These are phyloP conservation scores for Xerophyta viscosa DNA, from an alignment of 106 monocot genomes.

Conservation along the genomic window DNA sequence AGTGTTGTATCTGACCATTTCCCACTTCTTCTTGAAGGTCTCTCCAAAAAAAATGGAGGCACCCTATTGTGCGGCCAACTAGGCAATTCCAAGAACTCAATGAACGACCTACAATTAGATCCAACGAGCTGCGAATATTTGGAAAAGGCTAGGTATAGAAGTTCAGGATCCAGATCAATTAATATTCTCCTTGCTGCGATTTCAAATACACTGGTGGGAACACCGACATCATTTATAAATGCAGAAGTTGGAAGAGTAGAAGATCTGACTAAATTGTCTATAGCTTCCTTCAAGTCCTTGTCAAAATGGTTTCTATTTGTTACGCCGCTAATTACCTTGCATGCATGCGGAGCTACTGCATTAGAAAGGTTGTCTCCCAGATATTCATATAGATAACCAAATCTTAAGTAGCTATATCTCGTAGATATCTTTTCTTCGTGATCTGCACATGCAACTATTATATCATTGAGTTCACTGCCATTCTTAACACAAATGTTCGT, in stretches of 20 bases:
- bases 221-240: slow-evolving; percentile 32
- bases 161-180: slow-evolving; percentile 25
- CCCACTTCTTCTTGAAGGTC: slow-evolving; percentile 37
- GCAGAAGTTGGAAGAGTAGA: slow-evolving; percentile 17
- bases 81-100: slow-evolving; percentile 46
- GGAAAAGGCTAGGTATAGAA: slow-evolving; percentile 56
- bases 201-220: slow-evolving; percentile 63
- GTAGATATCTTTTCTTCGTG: slow-evolving; percentile 8
- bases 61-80: slow-evolving; percentile 19
- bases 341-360: slow-evolving; percentile 6
- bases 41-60: slow-evolving; percentile 35
- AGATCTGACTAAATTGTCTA: slow-evolving; percentile 8
- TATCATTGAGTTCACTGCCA: slow-evolving; percentile 2
- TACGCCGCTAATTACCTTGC: slow-evolving; percentile 1
- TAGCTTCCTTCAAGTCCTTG: slow-evolving; percentile 27
- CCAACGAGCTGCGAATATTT: slow-evolving; percentile 41
- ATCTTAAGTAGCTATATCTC: slow-evolving; percentile 17
- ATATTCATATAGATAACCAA: slow-evolving; percentile 45
- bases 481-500: slow-evolving; percentile 3
- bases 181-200: slow-evolving; percentile 44
- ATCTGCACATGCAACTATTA: not conserved
- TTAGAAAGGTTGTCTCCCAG: slow-evolving; percentile 42
- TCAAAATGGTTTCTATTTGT: not conserved
- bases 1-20: slow-evolving; percentile 16
- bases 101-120: not conserved